Evolutionary conservation across 495 filamentous ascomycete genomes (phyloP), one percentile per base, ranked within the genome.

Genomic region (Neurospora intermedia): DNA sequence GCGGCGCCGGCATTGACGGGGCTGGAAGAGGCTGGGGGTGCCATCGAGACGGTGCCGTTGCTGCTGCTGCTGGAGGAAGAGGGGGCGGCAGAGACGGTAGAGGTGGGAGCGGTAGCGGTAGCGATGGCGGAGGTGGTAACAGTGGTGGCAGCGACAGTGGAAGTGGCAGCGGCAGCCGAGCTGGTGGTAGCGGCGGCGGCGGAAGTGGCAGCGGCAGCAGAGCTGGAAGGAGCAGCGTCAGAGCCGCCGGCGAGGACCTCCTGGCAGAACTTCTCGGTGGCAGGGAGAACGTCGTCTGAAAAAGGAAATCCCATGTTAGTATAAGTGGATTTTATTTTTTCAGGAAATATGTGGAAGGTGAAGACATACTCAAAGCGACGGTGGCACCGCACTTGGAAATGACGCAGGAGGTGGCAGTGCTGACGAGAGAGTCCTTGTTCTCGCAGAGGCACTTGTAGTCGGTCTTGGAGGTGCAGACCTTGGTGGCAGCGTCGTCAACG

Each of bases 371-470:
- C 15, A 80, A 59, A 27, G 83, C 83, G 6, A 77, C 74, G 10
- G 80, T 78, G 23, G 73, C 40, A 40, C 80, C 82, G 73, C 83
- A 85, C 7, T 59, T 20, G 40, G 35, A 38, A 38, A 84, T 54
- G 13, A 86, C 82, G 74, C 83, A 84, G 59, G 62, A 23, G 20
- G 82, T 83, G 54, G 82, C 84, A 15, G 71, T 75, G 8, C 70
- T 10, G 27, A 77, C 77, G 54, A 86, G 73, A 40, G 74, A 54
- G 41, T 78, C 75, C 48, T 79, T 75, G 74, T 84, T 77, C 43
- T 69, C 70, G 79, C 85, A 87, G 74, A 83, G 80, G 78, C 85
- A 87, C 48, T 75, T 59, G 75, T 80, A 81, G 79, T 87, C 84
- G 71, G 45, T 39, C 27, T 43, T 73, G 78, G 84, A 86, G 45